phyloP scores from a whole-genome alignment of 345 rosid species.

The Ceriops zippeliana region DNA sequence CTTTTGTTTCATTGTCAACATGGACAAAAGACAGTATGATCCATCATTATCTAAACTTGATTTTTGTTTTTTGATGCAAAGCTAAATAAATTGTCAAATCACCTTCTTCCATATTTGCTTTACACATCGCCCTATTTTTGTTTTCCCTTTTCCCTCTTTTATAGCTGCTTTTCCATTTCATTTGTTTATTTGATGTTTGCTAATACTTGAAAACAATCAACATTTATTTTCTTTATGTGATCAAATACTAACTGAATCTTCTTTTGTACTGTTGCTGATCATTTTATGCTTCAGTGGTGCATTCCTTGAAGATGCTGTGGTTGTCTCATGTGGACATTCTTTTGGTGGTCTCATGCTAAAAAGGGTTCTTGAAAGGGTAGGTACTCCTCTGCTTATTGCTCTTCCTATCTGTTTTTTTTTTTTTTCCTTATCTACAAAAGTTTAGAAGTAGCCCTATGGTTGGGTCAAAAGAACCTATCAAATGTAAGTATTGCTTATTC shows the following conservation, averaged over 20 bases:
- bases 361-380: slow-evolving; percentile 81
- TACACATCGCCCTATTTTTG: background rate
- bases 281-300: slow-evolving; percentile 62
- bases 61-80: too few species aligned
- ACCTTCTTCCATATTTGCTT: background rate
- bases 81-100: background rate
- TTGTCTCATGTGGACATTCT: slow-evolving; percentile 95
- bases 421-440: background rate
- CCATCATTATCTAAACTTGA: too few species aligned
- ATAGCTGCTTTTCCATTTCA: background rate
- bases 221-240: background rate
- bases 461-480: too few species aligned
- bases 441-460: background rate
- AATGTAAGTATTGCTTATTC: too few species aligned
- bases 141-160: background rate
- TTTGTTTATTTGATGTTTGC: background rate
- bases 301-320: slow-evolving; percentile 93
- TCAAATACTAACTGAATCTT: slow-evolving; percentile 4
- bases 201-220: background rate
- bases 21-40: too few species aligned
- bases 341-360: slow-evolving; percentile 96
- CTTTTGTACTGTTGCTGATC: slow-evolving; percentile 5
- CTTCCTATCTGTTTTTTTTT: background rate
- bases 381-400: slow-evolving; percentile 17
- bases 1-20: too few species aligned